Evolutionary conservation across 1,284 basidiomycete species (phyloP), one percentile per base, ranked within the genome.

Genomic region (Apiotrichum akiyoshidainum): DNA sequence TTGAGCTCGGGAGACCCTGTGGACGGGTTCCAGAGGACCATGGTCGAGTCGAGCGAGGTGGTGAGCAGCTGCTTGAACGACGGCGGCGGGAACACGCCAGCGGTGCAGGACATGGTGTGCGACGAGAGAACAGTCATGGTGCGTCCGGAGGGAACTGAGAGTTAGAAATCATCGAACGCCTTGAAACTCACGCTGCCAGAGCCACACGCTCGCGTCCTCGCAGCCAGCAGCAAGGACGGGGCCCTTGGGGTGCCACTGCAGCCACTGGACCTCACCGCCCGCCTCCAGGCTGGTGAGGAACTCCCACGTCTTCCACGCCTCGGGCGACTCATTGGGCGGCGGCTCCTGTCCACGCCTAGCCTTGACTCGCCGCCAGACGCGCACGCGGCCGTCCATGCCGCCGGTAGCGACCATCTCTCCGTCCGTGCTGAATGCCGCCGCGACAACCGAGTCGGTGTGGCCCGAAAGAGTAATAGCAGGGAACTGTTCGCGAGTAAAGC

Each of bases 171-270:
- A 12, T 11, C 5, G 26, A 2, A 7, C n/a, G n/a, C 9, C 34
- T 14, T 26, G 12, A 8, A 31, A 62, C 57, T 70, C 75, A 94
- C 93, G 79, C 80, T 96, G 90, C 94, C 94, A 99, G 69, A 99
- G 81, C 95, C 95, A 99, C 22, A 95, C 86, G 2, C 90, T 96
- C 4, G 88, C 85, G 75, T 99, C 95, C 65, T 95, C 91, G 17
- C 90, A 89, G 39, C 95, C 95, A 0, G 91, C 93, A 7, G 95
- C 83, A 0, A 99, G 83, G 2, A 97, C 89, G 47, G 81, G 80
- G 13, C 94, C 96, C 76, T 88, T 94, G 0, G 96, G 95, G 79
- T 99, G 96, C 95, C 95, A 99, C 78, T 86, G 82, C 49, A 99
- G 76, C 86, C 92, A 97, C 91, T 95, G 62, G 49, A 98, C 87